Base-by-base conservation (phyloP, 2,329 filamentous ascomycete genomes). In the Fusarium tanahbumbuense region DNA sequence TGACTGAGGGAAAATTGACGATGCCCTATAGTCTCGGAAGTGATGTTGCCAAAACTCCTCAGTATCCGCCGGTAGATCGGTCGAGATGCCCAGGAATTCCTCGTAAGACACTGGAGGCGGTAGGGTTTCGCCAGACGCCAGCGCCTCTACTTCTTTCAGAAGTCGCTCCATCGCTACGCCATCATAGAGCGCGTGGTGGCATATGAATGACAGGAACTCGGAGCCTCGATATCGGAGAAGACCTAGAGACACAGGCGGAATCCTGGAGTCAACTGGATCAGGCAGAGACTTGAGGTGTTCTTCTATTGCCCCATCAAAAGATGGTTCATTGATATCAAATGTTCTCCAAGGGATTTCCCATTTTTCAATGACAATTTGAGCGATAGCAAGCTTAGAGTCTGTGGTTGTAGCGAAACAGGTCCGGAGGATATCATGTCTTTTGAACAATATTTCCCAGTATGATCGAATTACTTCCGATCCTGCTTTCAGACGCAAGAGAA, bases 151-250 rank as follows among this genome's bases (percentile, higher is more conserved):
- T 74, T 97, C 94, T 1, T 86, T 78, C 25, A 95, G 85, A 0
- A 98, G 82, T 11, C 85, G 83, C 1, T 85, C 82, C 74, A 97
- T 91, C 0, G 93, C 93, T 37, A 91, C 89, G 1, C 92, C 94
- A 79, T 98, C 94, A 73, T 97, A 97, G 1, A 97, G 82, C 3
- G 93, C 92, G 79, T 98, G 94, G 73, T 97, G 94, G 72, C 83
- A 89, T 40, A 83, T 78, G 50, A 85, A 85, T 0, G 82, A 90
- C 2, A 85, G 73, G 45, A 84, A 84, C 0, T 61, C 53, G 0
- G 66, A 75, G 1, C 72, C 76, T 8, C 73, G 72, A 2, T 78
- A 72, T 12, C 71, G 68, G 23, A 88, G 78, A 0, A 83, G 54
- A 0, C 81, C 83, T 52, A 85, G 79, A 7, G 82, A 86, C 13